Conservation (phyloP, 257 asterid genomes). For the Forsythia suspensa region DNA sequence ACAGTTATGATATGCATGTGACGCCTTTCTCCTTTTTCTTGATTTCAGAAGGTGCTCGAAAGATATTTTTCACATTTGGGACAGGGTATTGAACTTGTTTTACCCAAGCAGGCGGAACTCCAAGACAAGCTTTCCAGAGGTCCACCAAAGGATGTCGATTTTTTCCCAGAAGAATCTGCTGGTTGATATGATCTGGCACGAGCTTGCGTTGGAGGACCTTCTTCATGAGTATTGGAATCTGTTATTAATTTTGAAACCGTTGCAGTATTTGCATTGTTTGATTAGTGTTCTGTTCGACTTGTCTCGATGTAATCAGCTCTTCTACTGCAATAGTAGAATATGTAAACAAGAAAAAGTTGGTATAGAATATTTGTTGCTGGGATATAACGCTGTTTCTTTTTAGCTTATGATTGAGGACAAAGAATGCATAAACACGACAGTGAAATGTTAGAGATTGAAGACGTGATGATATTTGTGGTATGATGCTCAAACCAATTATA, state of each 20-base stretch:
- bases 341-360: no score
- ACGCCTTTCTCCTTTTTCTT: neutral
- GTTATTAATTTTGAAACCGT: neutral
- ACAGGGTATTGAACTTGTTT: conserved; percentile 61
- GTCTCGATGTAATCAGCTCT: neutral
- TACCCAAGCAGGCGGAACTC: conserved; percentile 75
- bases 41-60: conserved; percentile 76
- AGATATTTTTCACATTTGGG: conserved; percentile 66
- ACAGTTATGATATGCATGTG: no score
- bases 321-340: neutral
- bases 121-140: conserved; percentile 57
- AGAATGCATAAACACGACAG: no score
- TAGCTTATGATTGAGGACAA: no score
- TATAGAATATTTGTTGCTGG: no score
- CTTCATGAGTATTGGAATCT: neutral
- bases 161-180: conserved; percentile 31
- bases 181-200: neutral
- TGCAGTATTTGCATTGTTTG: neutral
- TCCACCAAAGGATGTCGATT: conserved; percentile 53
- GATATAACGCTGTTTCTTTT: no score
- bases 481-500: no score
- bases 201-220: neutral
- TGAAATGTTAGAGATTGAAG: no score
- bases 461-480: no score
- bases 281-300: neutral